A percentile compares a stretch with the other conserved stretches of the same genome.
These are phyloP conservation scores for Arctium lappa DNA, from an alignment of 129 eudicot genomes.

Conservation along the genomic window DNA sequence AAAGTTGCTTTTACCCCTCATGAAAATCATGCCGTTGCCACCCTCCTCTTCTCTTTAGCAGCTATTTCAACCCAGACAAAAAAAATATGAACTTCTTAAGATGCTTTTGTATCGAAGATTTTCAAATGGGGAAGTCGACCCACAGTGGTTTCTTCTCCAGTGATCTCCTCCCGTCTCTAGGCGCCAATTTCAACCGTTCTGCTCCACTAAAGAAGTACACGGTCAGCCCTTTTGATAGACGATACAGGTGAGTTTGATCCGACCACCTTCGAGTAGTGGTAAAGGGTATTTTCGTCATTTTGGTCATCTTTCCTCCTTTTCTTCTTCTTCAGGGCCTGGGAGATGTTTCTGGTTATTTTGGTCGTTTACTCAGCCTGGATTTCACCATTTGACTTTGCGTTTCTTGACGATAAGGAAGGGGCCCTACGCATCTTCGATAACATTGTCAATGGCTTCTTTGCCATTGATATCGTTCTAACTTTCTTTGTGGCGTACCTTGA, in stretches of 20 bases:
- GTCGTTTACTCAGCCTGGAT: constrained; percentile 95
- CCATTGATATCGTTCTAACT: constrained; percentile 76
- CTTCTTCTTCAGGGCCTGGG: constrained; percentile 78
- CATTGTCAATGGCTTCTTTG: constrained; percentile 88
- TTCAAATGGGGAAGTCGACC: constrained; percentile 33
- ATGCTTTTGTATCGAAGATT: constrained; percentile 58
- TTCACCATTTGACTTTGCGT: constrained; percentile 85
- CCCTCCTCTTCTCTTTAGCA: constrained; percentile 11
- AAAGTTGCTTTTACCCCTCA: constrained; percentile 28
- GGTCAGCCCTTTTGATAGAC: constrained; percentile 70
- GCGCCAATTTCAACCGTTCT: constrained; percentile 57
- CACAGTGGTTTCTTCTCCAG: constrained; percentile 64
- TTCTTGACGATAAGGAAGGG: constrained; percentile 49
- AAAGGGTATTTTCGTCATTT: background rate
- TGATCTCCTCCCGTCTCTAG: constrained; percentile 91
- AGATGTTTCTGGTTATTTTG: constrained; percentile 69
- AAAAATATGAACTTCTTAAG: constrained; percentile 35
- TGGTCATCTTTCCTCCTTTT: background rate
- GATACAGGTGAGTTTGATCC: constrained; percentile 58
- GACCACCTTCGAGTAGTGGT: background rate
- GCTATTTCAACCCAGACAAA: background rate
- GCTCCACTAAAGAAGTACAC: constrained; percentile 35
- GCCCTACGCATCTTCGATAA: constrained; percentile 65
- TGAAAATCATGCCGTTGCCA: constrained; percentile 17
- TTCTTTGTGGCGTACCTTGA: constrained; percentile 95